Conservation (phyloP, 257 asterid genomes). For the Solanum lignicaule region DNA sequence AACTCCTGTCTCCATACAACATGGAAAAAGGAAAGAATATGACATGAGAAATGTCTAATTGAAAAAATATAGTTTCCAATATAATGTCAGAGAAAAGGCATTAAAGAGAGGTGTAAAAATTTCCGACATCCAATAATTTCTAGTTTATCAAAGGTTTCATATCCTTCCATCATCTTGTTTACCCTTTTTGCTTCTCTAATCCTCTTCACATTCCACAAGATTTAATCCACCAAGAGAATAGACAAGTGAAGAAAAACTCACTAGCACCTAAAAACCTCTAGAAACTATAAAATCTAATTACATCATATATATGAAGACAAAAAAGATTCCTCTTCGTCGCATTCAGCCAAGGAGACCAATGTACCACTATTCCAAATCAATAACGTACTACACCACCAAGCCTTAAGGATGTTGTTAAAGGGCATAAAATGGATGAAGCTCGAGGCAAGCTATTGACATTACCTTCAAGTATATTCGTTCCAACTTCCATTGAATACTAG, state of each 20-base stretch:
- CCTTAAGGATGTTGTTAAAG: too few relatives aligned
- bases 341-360: neutral
- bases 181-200: neutral
- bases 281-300: neutral
- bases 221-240: neutral
- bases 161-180: neutral
- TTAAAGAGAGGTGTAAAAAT: neutral
- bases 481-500: too few relatives aligned
- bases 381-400: too few relatives aligned
- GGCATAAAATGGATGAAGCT: too few relatives aligned
- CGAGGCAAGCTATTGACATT: too few relatives aligned
- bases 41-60: neutral
- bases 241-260: neutral
- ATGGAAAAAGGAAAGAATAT: too few relatives aligned
- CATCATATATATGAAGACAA: neutral
- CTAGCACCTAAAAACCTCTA: neutral
- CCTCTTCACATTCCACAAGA: neutral
- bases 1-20: too few relatives aligned
- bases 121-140: neutral
- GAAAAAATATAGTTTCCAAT: neutral
- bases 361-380: neutral
- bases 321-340: neutral
- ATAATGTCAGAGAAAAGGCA: neutral
- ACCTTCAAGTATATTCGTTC: too few relatives aligned
- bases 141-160: neutral